Evolutionary conservation across 768 basidiomycete species (phyloP), one percentile per base, ranked within the genome.

Genomic region (Gloeophyllum trabeum): DNA sequence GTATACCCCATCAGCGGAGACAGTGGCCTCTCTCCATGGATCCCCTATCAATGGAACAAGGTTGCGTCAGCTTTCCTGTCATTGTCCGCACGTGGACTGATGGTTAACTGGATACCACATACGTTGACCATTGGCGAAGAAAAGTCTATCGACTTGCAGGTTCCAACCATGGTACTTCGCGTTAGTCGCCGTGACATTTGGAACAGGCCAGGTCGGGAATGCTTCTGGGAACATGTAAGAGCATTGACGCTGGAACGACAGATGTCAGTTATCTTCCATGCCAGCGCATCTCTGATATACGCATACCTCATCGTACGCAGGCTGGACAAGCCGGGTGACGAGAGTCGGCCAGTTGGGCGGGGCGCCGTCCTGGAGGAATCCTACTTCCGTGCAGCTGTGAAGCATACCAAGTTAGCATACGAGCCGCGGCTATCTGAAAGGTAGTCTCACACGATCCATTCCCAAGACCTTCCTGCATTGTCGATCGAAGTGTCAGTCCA

Each of bases 111-210:
- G 23, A 36, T 16, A 16, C 21, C 13, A 69, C 79, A 49, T 49
- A 82, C 81, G 76, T 39, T 65, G 62, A 35, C 79, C 81, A 39
- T 79, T 84, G 30, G 77, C 77, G 47, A 82, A 83, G 67, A 84
- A 80, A 1, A 85, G 61, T 19, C 69, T 67, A 23, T 75, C 61
- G 22, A 73, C 60, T 23, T 64, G 57, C 18, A 80, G 73, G 49
- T 74, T 59, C 81, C 82, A 86, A 5, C 82, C 81, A 6, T 61
- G 54, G 56, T 81, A 83, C 16, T 57, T 59, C 1, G 18, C 24
- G 51, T 84, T 72, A 4, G 74, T 76, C 12, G 50, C 49, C 0
- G 46, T 49, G 0, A 62, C 65, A 10, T 71, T 60, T 0, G 75
- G 72, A 3, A 54, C 56, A 2, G 72, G 73, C 0, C 70, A 61